These are phyloP conservation scores for Actinomortierella wolfii DNA, from an alignment of 371 early-diverging fungal genomes.

Conservation along the genomic window DNA sequence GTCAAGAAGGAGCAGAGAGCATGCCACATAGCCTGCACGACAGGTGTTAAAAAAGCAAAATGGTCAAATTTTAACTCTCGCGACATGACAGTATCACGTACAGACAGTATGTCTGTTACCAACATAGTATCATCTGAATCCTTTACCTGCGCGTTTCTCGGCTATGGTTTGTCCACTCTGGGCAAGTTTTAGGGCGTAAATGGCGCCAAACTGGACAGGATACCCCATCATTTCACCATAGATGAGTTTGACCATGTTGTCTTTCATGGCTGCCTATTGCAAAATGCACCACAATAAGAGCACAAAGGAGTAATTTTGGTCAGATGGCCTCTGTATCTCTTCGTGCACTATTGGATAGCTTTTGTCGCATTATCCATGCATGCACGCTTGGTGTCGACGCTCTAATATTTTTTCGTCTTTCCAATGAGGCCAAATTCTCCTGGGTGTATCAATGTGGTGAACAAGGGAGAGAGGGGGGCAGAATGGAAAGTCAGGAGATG, in stretches of 20 bases:
- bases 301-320: not conserved
- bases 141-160: constrained; percentile 46
- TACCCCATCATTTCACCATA: constrained; percentile 46
- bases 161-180: constrained; percentile 45
- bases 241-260: constrained; percentile 40
- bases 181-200: constrained; percentile 41
- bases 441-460: not conserved
- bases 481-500: not conserved
- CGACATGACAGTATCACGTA: too few relatives aligned
- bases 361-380: too few relatives aligned
- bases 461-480: not conserved
- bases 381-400: not conserved
- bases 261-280: constrained; percentile 32
- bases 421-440: not conserved
- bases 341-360: too few relatives aligned
- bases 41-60: not conserved
- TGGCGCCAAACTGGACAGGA: constrained; percentile 43
- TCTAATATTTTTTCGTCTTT: not conserved
- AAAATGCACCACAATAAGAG: not conserved
- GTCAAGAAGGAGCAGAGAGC: constrained; percentile 36
- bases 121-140: too few relatives aligned
- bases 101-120: too few relatives aligned
- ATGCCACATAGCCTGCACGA: constrained; percentile 33
- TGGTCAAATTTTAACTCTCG: too few relatives aligned
- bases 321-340: too few relatives aligned